Percentiles rank a stretch among this genome's conserved stretches.
phyloP scores from a whole-genome alignment of 1,284 basidiomycete species.

The Irpex lacteus region DNA sequence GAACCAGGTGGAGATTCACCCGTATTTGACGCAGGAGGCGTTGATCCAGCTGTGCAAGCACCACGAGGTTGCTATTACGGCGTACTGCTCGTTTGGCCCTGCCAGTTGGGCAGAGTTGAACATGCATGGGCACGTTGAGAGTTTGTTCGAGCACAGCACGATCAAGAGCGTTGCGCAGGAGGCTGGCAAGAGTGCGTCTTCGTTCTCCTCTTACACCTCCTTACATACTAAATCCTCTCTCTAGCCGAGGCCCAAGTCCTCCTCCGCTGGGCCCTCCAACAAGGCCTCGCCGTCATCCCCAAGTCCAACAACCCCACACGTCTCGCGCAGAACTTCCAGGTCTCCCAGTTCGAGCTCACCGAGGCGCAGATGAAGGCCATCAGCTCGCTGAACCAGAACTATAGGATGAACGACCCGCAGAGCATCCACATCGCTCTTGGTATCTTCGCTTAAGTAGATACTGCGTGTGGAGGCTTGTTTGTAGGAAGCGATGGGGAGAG shows the following conservation, averaged over 20 bases:
- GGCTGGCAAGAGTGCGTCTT: slow-evolving; percentile 53
- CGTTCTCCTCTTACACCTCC: neutral
- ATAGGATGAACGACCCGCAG: slow-evolving; percentile 72
- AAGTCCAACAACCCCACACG: slow-evolving; percentile 61
- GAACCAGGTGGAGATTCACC: slow-evolving; percentile 78
- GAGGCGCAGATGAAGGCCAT: slow-evolving; percentile 60
- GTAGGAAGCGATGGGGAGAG: too few species aligned
- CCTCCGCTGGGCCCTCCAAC: slow-evolving; percentile 78
- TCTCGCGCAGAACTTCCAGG: slow-evolving; percentile 59
- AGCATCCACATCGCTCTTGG: slow-evolving; percentile 61
- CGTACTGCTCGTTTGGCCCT: slow-evolving; percentile 77
- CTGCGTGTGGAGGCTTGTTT: too few species aligned
- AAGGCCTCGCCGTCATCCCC: slow-evolving; percentile 76
- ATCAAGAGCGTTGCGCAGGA: slow-evolving; percentile 47
- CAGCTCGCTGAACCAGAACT: slow-evolving; percentile 58
- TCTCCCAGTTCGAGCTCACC: slow-evolving; percentile 56
- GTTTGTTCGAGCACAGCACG: slow-evolving; percentile 51
- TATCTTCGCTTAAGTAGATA: slow-evolving; percentile 57
- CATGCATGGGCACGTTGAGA: slow-evolving; percentile 44
- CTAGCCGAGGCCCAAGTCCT: slow-evolving; percentile 61
- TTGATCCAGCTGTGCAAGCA: slow-evolving; percentile 58
- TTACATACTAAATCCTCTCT: slow-evolving; percentile 21
- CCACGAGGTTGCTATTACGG: slow-evolving; percentile 69
- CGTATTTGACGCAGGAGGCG: slow-evolving; percentile 69
- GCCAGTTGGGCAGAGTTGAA: slow-evolving; percentile 68